Evolutionary conservation across 2,329 filamentous ascomycete species (phyloP).

Genomic region (Corniculantispora saksenae): DNA sequence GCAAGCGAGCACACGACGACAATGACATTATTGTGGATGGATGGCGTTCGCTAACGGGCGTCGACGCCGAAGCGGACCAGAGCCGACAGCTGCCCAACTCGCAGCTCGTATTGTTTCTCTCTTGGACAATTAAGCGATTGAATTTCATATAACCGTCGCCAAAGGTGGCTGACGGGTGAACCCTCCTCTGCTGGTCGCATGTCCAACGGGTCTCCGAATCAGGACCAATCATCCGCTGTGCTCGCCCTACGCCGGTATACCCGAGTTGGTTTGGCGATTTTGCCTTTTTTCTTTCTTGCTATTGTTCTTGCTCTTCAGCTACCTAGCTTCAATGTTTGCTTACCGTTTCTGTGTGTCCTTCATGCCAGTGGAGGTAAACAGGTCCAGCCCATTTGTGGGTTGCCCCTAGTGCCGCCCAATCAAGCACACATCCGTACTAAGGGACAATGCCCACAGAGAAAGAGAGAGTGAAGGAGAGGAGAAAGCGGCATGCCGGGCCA

Average conservation of each 20-base stretch:
- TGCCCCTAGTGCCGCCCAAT: neutral
- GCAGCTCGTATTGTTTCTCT: neutral
- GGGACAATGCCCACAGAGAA: conserved; percentile 5
- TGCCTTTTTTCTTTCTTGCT: neutral
- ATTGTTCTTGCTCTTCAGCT: neutral
- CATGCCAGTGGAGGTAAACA: neutral
- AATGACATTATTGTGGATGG: neutral
- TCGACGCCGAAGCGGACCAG: neutral
- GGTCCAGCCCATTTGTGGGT: conserved; percentile 2
- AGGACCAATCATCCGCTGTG: too few species aligned
- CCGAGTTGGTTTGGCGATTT: neutral
- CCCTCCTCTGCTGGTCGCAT: neutral
- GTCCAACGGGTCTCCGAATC: neutral
- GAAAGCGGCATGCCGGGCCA: conserved; percentile 3
- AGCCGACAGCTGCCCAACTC: neutral
- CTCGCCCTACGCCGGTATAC: too few species aligned
- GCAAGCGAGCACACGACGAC: neutral
- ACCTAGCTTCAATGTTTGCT: neutral
- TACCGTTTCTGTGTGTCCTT: neutral
- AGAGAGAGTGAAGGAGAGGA: too few species aligned
- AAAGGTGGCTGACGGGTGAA: too few species aligned
- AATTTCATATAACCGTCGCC: too few species aligned
- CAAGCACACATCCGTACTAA: neutral
- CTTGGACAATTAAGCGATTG: neutral
- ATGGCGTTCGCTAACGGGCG: neutral